Evolutionary conservation across 495 filamentous ascomycete genomes (phyloP).

Genomic region (Lophiostoma macrostomum): DNA sequence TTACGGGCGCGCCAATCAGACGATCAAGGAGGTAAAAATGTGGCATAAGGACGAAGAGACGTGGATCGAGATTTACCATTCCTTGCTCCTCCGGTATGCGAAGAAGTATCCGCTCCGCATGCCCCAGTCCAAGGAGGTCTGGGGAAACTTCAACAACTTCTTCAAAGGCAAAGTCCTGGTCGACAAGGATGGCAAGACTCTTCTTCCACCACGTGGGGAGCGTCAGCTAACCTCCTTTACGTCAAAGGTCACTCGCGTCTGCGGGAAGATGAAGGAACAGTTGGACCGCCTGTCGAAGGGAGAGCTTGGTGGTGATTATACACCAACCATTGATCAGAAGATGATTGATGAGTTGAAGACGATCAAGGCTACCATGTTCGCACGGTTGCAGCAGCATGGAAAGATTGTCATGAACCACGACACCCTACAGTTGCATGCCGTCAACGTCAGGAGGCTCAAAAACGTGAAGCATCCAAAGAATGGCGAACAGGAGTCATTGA

Average conservation of each 20-base stretch:
- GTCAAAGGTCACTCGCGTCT: constrained; percentile 1
- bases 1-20: not conserved
- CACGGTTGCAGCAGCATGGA: too few species aligned
- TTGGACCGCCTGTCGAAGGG: not conserved
- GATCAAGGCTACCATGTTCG: too few species aligned
- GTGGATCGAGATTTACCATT: not conserved
- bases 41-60: not conserved
- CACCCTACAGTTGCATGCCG: too few species aligned
- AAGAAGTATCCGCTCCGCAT: not conserved
- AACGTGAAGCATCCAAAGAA: too few species aligned
- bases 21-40: not conserved
- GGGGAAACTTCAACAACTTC: constrained; percentile 9
- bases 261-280: not conserved
- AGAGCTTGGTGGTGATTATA: not conserved
- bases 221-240: not conserved
- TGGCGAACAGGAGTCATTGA: too few species aligned
- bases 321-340: not conserved
- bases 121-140: not conserved
- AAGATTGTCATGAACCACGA: too few species aligned
- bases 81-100: not conserved
- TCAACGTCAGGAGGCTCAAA: too few species aligned
- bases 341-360: too few species aligned
- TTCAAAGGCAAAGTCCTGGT: not conserved
- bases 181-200: not conserved
- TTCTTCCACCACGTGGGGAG: not conserved